phyloP scores from a whole-genome alignment of 2,329 filamentous ascomycete genomes.

The Talaromyces sp. region DNA sequence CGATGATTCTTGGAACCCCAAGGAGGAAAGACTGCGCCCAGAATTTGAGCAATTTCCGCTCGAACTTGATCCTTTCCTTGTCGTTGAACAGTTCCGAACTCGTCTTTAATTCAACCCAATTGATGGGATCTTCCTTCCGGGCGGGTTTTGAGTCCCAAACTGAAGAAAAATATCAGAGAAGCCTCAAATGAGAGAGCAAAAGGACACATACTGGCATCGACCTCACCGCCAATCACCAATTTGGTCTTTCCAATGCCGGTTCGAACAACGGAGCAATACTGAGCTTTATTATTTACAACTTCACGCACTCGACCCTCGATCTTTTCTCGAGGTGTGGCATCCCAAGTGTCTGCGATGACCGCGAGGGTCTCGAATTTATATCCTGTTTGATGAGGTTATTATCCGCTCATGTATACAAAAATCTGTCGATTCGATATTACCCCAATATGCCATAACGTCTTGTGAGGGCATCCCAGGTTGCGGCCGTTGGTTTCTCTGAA shows the following conservation, averaged over 20 bases:
- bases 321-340: constrained; percentile 62
- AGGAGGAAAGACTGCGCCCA: constrained; percentile 96
- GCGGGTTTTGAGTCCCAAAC: constrained; percentile 80
- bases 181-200: background rate
- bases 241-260: constrained; percentile 74
- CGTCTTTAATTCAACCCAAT: constrained; percentile 96
- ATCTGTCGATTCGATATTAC: constrained; percentile 39
- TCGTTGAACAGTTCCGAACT: constrained; percentile 64
- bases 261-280: constrained; percentile 91
- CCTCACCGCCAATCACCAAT: constrained; percentile 84
- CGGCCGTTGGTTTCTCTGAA: constrained; percentile 49
- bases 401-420: background rate
- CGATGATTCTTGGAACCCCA: constrained; percentile 84
- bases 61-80: constrained; percentile 68
- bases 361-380: constrained; percentile 95
- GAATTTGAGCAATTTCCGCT: constrained; percentile 87
- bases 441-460: constrained; percentile 90
- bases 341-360: constrained; percentile 70
- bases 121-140: constrained; percentile 61
- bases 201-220: constrained; percentile 66
- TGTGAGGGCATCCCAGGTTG: constrained; percentile 56
- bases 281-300: constrained; percentile 79
- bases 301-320: constrained; percentile 71
- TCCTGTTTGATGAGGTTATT: constrained; percentile 48
- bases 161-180: constrained; percentile 24